phyloP scores from a whole-genome alignment of 2,329 filamentous ascomycete genomes.

The Pseudogymnoascus sp. region DNA sequence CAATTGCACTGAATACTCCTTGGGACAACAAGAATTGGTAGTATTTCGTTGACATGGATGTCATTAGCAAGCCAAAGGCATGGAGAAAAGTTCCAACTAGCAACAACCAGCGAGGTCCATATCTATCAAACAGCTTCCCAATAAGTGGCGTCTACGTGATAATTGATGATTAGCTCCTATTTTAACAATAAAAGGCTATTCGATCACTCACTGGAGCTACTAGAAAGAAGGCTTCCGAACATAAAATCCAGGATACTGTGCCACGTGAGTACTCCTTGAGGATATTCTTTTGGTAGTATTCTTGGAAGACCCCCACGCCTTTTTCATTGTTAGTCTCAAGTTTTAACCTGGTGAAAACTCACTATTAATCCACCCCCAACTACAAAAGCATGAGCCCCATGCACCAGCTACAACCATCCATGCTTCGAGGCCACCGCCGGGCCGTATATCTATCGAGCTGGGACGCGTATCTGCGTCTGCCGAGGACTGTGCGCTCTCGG shows the following conservation, averaged over 20 bases:
- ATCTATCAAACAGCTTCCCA: conserved; percentile 51
- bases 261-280: conserved; percentile 39
- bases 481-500: not conserved
- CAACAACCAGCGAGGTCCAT: conserved; percentile 48
- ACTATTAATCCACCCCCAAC: conserved; percentile 34
- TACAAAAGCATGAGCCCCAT: conserved; percentile 34
- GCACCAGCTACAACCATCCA: conserved; percentile 44
- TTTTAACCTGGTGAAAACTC: not conserved
- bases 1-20: conserved; percentile 32
- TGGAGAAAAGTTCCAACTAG: conserved; percentile 25
- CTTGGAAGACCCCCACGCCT: conserved; percentile 44
- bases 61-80: conserved; percentile 29
- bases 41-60: conserved; percentile 28
- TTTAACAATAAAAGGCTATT: not conserved
- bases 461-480: not conserved
- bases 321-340: conserved; percentile 17
- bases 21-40: conserved; percentile 34
- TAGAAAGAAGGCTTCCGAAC: conserved; percentile 42
- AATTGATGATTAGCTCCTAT: not conserved
- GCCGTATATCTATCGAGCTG: conserved; percentile 17
- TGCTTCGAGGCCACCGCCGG: conserved; percentile 45
- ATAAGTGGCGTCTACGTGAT: conserved; percentile 31
- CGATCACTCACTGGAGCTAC: conserved; percentile 35
- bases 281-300: conserved; percentile 43
- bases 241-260: conserved; percentile 49